phyloP scores from a whole-genome alignment of 306 rosid genomes.

The Cotoneaster glaucophyllus region DNA sequence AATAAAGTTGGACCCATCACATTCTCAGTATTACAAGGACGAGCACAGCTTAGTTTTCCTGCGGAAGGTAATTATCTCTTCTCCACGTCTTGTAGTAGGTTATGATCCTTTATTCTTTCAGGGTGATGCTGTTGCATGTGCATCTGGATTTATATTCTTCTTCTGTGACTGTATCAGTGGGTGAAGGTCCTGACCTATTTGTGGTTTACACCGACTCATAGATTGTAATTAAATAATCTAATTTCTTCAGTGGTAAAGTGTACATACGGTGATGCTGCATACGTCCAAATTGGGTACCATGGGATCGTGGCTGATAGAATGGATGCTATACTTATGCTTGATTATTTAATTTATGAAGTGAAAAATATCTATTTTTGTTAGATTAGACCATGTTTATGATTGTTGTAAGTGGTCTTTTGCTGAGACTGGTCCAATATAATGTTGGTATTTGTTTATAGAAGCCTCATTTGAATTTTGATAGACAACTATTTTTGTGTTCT shows the following conservation, averaged over 20 bases:
- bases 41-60: constrained; percentile 35
- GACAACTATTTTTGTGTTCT: background rate
- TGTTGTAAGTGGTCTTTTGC: background rate
- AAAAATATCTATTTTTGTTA: background rate
- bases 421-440: background rate
- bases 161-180: background rate
- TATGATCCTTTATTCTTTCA: background rate
- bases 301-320: background rate
- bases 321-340: background rate
- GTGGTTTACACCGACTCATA: background rate
- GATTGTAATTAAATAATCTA: background rate
- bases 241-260: background rate
- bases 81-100: constrained; percentile 12
- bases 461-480: background rate
- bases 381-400: background rate
- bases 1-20: constrained; percentile 54
- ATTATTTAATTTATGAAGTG: background rate
- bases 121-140: background rate
- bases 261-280: background rate
- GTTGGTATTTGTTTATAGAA: background rate
- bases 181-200: background rate
- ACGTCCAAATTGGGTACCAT: background rate
- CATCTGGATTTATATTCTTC: background rate
- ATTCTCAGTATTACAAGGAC: constrained; percentile 62
- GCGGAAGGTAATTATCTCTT: constrained; percentile 33